phyloP scores from a whole-genome alignment of 2,329 filamentous ascomycete species.

The Cytospora paraplurivora region DNA sequence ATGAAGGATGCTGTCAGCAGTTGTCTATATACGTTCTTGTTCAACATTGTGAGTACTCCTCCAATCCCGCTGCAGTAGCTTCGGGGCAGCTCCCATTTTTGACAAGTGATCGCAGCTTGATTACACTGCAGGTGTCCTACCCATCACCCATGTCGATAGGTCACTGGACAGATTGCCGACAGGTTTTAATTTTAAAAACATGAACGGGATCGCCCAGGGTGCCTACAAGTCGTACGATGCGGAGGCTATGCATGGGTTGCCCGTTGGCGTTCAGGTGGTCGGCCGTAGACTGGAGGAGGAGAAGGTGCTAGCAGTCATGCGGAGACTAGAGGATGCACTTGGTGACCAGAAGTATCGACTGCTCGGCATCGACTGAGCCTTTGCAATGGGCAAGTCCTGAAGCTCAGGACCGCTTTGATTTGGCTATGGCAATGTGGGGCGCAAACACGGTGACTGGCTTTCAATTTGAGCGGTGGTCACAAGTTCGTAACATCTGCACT shows the following conservation, averaged over 20 bases:
- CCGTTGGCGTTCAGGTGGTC: constrained; percentile 83
- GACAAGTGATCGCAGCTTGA: constrained; percentile 61
- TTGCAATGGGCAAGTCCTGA: not conserved
- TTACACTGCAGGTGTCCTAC: constrained; percentile 80
- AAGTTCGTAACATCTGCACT: not conserved
- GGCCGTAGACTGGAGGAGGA: constrained; percentile 82
- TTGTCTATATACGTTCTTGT: constrained; percentile 92
- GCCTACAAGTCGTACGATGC: constrained; percentile 88
- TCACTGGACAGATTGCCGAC: constrained; percentile 65
- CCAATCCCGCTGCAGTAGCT: not conserved
- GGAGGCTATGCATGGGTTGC: constrained; percentile 79
- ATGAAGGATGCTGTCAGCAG: constrained; percentile 85
- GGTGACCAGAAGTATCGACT: constrained; percentile 54
- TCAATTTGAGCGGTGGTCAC: not conserved
- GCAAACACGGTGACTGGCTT: not conserved
- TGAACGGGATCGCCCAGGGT: constrained; percentile 79
- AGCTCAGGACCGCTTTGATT: not conserved
- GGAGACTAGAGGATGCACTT: constrained; percentile 73
- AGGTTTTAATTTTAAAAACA: constrained; percentile 59
- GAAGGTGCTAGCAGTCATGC: constrained; percentile 82
- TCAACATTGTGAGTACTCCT: constrained; percentile 69
- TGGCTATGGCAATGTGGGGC: not conserved
- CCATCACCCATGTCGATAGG: constrained; percentile 81
- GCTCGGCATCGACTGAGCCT: not conserved
- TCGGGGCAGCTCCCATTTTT: constrained; percentile 5